Percentiles rank a stretch among this genome's conserved stretches.
Conservation (phyloP, 2,329 filamentous ascomycete genomes). For the Alternaria sp. region DNA sequence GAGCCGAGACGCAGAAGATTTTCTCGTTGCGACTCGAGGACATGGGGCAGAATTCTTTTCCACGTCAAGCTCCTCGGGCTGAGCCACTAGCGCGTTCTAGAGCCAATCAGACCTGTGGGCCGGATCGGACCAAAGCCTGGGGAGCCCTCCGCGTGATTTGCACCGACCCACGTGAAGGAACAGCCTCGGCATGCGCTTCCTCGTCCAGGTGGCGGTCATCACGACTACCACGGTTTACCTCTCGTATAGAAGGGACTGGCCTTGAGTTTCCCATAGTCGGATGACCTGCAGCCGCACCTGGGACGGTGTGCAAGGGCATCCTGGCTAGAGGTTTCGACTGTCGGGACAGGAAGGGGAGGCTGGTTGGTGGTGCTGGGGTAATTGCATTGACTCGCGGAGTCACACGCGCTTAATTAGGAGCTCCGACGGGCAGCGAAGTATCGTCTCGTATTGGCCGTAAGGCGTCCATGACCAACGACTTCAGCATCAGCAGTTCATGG, state of each 20-base stretch:
- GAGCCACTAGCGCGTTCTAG: neutral
- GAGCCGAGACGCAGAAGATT: neutral
- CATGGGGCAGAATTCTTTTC: slow-evolving; percentile 6
- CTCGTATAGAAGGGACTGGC: neutral
- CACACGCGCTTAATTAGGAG: slow-evolving; percentile 4
- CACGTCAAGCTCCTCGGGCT: neutral
- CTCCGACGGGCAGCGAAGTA: neutral
- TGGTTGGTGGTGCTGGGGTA: slow-evolving; percentile 4
- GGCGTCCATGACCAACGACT: neutral
- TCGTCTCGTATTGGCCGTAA: slow-evolving; percentile 2
- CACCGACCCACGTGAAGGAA: neutral
- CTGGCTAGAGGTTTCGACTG: neutral
- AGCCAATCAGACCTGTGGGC: slow-evolving; percentile 2
- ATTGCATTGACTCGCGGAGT: neutral
- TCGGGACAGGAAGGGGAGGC: neutral
- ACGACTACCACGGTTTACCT: neutral
- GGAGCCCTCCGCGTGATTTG: neutral
- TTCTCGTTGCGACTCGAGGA: neutral
- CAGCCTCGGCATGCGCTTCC: neutral
- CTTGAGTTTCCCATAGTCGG: neutral
- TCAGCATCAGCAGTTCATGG: neutral
- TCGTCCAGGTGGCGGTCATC: neutral
- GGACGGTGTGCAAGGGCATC: neutral
- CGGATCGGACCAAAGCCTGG: neutral
- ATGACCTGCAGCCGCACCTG: neutral